Evolutionary conservation across 176 grass and related monocot species (phyloP).

Genomic region (Areca catechu): DNA sequence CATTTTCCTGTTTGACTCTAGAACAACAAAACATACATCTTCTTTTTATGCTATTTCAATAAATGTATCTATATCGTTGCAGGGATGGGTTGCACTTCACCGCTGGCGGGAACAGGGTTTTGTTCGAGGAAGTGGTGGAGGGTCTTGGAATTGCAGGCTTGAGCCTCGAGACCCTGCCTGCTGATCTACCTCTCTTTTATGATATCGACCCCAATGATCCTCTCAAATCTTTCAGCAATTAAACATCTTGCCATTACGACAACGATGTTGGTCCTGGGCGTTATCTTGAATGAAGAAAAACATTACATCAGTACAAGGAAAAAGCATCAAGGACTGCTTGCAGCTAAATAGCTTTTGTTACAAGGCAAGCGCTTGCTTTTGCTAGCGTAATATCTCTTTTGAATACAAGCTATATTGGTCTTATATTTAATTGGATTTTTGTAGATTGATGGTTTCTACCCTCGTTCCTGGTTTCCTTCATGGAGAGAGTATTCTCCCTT

Average conservation of each 20-base stretch:
- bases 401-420: no score
- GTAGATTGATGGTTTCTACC: no score
- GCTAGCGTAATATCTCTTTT: no score
- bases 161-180: constrained; percentile 30
- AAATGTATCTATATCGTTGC: constrained; percentile 14
- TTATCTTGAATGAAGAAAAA: no score
- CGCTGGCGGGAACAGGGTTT: constrained; percentile 50
- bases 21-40: neutral
- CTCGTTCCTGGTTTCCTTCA: no score
- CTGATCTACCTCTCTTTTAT: constrained; percentile 42
- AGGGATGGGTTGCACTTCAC: constrained; percentile 83
- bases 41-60: neutral
- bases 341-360: no score
- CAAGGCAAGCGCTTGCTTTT: no score
- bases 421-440: no score
- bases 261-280: no score
- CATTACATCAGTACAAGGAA: no score
- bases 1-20: neutral
- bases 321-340: no score
- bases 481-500: no score
- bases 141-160: constrained; percentile 37
- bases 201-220: constrained; percentile 55
- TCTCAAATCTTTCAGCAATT: constrained; percentile 46
- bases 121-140: constrained; percentile 53
- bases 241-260: neutral